Evolutionary conservation across 495 filamentous ascomycete genomes (phyloP).

Genomic region (Venustampulla echinocandica): DNA sequence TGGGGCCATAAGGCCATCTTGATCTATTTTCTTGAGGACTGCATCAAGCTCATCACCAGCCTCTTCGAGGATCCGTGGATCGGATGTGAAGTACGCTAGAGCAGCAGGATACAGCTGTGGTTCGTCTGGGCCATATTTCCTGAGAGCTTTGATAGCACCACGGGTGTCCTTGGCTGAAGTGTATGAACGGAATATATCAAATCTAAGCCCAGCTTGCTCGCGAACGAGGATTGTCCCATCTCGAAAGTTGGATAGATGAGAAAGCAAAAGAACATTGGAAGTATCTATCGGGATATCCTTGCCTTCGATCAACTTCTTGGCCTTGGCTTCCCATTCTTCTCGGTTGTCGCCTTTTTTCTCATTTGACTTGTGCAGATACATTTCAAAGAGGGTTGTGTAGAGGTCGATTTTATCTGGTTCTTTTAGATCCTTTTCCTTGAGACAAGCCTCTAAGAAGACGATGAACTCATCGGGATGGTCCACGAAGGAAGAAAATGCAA

Average conservation of each 20-base stretch:
- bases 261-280: slow-evolving; percentile 86
- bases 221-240: slow-evolving; percentile 89
- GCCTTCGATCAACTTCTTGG: slow-evolving; percentile 71
- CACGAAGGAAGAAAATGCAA: slow-evolving; percentile 93
- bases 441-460: slow-evolving; percentile 77
- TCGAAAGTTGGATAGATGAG: slow-evolving; percentile 80
- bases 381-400: slow-evolving; percentile 93
- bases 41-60: slow-evolving; percentile 75
- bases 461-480: slow-evolving; percentile 89
- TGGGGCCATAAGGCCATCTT: slow-evolving; percentile 87
- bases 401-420: slow-evolving; percentile 70
- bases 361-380: slow-evolving; percentile 86
- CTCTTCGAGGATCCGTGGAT: slow-evolving; percentile 70
- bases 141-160: slow-evolving; percentile 79
- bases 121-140: slow-evolving; percentile 85
- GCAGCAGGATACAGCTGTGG: slow-evolving; percentile 91
- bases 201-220: slow-evolving; percentile 83
- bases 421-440: slow-evolving; percentile 55
- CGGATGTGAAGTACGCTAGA: slow-evolving; percentile 86
- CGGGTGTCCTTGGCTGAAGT: slow-evolving; percentile 86
- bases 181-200: slow-evolving; percentile 96
- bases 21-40: slow-evolving; percentile 79
- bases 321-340: slow-evolving; percentile 81
- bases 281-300: slow-evolving; percentile 82
- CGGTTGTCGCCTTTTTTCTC: slow-evolving; percentile 62